Evolutionary conservation across 352 stramenopile genomes (phyloP).

Genomic region (Blastocystis sp.): DNA sequence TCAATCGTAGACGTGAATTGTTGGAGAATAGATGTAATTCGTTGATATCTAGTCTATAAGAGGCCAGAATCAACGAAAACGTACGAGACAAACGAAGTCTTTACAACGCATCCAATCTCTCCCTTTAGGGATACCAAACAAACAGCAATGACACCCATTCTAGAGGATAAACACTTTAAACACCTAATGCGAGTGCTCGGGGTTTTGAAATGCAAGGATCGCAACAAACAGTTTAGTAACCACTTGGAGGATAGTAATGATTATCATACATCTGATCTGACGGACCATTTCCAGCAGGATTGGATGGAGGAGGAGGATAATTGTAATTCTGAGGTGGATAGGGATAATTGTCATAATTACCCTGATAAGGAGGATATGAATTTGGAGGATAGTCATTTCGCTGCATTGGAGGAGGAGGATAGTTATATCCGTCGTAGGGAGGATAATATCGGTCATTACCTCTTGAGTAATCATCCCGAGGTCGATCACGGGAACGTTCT

Average conservation of each 20-base stretch:
- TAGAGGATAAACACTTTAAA: not conserved
- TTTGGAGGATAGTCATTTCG: not conserved
- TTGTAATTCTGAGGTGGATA: not conserved
- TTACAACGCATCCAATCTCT: conserved; percentile 61
- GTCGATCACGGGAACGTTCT: not conserved
- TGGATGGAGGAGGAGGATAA: not conserved
- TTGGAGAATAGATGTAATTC: conserved; percentile 26
- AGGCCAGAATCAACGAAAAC: not conserved
- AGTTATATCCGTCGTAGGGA: not conserved
- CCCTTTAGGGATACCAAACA: conserved; percentile 55
- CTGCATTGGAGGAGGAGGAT: not conserved
- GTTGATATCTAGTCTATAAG: conserved; percentile 52
- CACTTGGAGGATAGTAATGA: not conserved
- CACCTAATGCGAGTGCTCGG: not conserved
- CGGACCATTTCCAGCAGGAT: not conserved
- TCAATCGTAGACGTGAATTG: conserved; percentile 36
- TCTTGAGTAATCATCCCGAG: not conserved
- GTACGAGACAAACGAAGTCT: conserved; percentile 56
- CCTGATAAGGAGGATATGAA: not conserved
- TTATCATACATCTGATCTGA: not conserved
- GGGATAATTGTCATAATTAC: not conserved
- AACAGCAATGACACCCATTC: conserved; percentile 55
- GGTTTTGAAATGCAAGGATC: conserved; percentile 1
- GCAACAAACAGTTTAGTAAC: conserved; percentile 33
- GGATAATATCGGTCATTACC: not conserved